Evolutionary conservation across 192 early-diverging fungal species (phyloP).

Genomic region (Cetraspora pellucida): DNA sequence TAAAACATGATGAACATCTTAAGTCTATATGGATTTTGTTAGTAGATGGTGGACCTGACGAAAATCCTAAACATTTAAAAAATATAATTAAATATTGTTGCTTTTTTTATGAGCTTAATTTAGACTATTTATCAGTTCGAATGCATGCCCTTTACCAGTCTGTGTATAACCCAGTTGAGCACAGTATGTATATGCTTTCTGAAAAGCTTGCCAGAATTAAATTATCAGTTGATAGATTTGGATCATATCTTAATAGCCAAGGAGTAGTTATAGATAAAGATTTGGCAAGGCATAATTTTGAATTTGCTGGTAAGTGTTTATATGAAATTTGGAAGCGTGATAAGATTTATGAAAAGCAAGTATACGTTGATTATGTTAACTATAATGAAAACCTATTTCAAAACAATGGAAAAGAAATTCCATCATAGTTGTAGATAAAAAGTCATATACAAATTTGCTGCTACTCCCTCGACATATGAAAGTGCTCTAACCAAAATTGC

Average conservation of each 20-base stretch:
- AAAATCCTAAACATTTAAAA: constrained; percentile 1
- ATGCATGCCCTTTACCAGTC: not conserved
- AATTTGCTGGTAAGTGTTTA: not conserved
- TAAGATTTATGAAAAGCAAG: not conserved
- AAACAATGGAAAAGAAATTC: not conserved
- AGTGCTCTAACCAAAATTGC: not conserved
- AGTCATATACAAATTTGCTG: not conserved
- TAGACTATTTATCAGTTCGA: constrained; percentile 12
- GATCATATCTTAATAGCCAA: not conserved
- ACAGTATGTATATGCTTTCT: not conserved
- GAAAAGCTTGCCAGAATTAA: not conserved
- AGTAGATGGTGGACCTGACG: not conserved
- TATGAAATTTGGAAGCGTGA: not conserved
- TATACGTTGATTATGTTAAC: not conserved
- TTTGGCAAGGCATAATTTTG: not conserved
- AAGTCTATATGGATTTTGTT: not conserved
- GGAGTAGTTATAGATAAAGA: not conserved
- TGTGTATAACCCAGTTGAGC: not conserved
- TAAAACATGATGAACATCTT: not conserved
- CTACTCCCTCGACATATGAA: not conserved
- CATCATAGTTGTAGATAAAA: not conserved
- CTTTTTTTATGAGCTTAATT: not conserved
- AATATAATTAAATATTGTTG: constrained; percentile 1
- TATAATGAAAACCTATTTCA: not conserved
- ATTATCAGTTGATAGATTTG: not conserved